Evolutionary conservation across 331 rosid genomes (phyloP).

Genomic region (Prunus yedoensis): DNA sequence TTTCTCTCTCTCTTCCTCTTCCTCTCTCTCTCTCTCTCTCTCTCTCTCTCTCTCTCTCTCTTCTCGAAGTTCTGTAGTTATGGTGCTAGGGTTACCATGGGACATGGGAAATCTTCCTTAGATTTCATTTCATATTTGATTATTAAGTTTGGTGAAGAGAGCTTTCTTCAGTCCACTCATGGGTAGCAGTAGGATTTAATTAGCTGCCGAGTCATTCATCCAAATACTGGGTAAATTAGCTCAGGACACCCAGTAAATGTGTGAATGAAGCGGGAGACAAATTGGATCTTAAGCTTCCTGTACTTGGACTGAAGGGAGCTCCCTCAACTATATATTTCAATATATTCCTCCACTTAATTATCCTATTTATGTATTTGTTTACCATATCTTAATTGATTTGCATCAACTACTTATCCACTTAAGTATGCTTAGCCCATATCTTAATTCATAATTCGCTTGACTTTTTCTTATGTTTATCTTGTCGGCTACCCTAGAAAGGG

Average conservation of each 20-base stretch:
- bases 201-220: slow-evolving; percentile 99
- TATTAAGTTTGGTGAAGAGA: slow-evolving; percentile 43
- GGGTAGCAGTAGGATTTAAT: slow-evolving; percentile 59
- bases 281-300: slow-evolving; percentile 78
- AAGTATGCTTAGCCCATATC: no score
- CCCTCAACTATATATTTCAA: slow-evolving; percentile 42
- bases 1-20: not conserved
- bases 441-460: no score
- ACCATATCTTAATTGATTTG: no score
- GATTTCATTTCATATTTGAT: no score
- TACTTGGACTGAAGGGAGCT: slow-evolving; percentile 99
- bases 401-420: no score
- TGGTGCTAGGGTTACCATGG: not conserved
- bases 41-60: not conserved
- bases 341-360: not conserved
- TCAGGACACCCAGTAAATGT: slow-evolving; percentile 57
- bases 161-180: slow-evolving; percentile 97
- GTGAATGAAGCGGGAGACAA: slow-evolving; percentile 97
- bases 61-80: no score
- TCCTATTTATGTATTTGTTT: not conserved
- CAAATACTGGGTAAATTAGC: slow-evolving; percentile 58
- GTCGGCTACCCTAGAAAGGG: not conserved
- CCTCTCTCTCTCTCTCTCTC: not conserved
- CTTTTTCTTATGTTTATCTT: slow-evolving; percentile 7
- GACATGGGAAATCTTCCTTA: no score